Conservation (phyloP, 371 early-diverging fungal genomes). For the Smittium mucronatum region DNA sequence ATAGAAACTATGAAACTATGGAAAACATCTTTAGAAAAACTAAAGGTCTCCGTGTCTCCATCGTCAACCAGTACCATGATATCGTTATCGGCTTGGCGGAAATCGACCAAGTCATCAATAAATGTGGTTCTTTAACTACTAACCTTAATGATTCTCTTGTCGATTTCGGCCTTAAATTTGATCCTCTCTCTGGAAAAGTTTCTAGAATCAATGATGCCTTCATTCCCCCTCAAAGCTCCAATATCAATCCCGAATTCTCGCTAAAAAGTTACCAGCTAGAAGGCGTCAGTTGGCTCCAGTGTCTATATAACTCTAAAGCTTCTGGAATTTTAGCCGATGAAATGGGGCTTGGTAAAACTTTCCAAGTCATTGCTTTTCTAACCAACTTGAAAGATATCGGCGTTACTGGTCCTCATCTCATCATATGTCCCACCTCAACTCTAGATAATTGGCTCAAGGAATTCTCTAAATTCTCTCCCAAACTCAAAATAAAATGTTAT, state of each 20-base stretch:
- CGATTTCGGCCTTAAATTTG: constrained; percentile 19
- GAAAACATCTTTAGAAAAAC: constrained; percentile 38
- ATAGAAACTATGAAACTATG: constrained; percentile 40
- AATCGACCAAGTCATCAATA: constrained; percentile 59
- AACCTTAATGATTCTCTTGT: constrained; percentile 24
- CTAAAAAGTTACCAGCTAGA: constrained; percentile 87
- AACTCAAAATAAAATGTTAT: constrained; percentile 49
- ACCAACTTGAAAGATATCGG: constrained; percentile 46
- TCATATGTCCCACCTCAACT: constrained; percentile 86
- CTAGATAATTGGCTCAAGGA: constrained; percentile 82
- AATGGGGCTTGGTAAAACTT: constrained; percentile 98
- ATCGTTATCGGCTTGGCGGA: constrained; percentile 53
- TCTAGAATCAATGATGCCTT: constrained; percentile 25
- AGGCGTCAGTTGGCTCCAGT: constrained; percentile 84
- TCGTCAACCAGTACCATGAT: constrained; percentile 46
- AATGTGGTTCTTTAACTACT: constrained; percentile 39
- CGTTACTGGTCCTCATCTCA: constrained; percentile 54
- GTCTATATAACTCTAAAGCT: constrained; percentile 60
- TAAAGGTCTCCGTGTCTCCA: constrained; percentile 42
- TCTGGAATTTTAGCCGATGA: constrained; percentile 88
- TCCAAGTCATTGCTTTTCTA: constrained; percentile 83
- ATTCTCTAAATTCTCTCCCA: constrained; percentile 60
- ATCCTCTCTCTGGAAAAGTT: constrained; percentile 24
- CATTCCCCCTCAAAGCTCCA: constrained; percentile 18
- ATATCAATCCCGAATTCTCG: constrained; percentile 30